phyloP scores from a whole-genome alignment of 139 green algal genomes.

The Haematococcus lacustris region DNA sequence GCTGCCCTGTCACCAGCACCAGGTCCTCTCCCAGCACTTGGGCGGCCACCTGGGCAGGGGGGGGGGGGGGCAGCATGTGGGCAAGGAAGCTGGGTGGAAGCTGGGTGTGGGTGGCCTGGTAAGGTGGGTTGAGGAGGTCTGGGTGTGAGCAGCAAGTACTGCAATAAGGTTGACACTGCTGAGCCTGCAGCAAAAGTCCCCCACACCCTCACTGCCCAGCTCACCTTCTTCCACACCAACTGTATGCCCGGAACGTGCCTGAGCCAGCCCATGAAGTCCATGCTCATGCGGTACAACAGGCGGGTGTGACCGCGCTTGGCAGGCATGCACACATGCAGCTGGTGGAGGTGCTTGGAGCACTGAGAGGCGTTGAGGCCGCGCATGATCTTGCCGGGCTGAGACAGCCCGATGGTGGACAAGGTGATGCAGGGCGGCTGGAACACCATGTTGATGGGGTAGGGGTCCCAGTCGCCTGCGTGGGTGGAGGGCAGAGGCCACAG shows the following conservation, averaged over 20 bases:
- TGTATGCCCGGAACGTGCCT: conserved; percentile 81
- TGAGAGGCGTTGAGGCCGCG: conserved; percentile 49
- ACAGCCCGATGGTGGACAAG: conserved; percentile 82
- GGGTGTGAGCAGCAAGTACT: too few relatives aligned
- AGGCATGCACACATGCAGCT: conserved; percentile 96
- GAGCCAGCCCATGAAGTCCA: conserved; percentile 91
- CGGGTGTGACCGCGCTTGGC: conserved; percentile 74
- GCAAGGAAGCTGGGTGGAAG: too few relatives aligned
- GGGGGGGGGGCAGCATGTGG: too few relatives aligned
- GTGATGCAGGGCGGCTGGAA: conserved; percentile 92
- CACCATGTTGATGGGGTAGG: conserved; percentile 97
- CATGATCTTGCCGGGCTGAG: conserved; percentile 83
- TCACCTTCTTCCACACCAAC: conserved; percentile 67
- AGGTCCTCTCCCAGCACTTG: too few relatives aligned
- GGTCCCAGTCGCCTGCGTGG: conserved; percentile 95
- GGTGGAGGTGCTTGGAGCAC: conserved; percentile 91
- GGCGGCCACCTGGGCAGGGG: too few relatives aligned
- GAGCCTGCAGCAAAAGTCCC: too few relatives aligned
- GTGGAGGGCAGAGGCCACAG: too few relatives aligned
- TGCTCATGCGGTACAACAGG: conserved; percentile 94
- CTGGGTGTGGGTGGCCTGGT: too few relatives aligned
- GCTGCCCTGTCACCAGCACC: too few relatives aligned
- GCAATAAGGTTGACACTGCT: too few relatives aligned
- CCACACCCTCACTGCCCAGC: too few relatives aligned
- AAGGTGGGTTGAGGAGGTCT: too few relatives aligned